A percentile compares a stretch with the other conserved stretches of the same genome.
Evolutionary conservation across 306 rosid genomes (phyloP).

Genomic region (Castanea mollissima): DNA sequence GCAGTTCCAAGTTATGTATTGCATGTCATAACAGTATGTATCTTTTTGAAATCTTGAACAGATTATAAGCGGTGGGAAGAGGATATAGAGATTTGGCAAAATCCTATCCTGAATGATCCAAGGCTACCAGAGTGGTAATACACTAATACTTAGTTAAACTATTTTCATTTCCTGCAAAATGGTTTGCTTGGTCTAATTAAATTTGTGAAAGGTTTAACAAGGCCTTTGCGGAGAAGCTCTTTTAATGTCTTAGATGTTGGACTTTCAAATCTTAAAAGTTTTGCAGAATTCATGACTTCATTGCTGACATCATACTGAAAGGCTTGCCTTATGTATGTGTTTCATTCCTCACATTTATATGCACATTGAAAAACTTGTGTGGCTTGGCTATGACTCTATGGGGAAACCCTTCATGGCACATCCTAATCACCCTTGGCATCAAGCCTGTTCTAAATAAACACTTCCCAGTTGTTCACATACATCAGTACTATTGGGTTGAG

Average conservation of each 20-base stretch:
- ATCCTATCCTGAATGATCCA: constrained; percentile 76
- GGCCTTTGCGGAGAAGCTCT: neutral
- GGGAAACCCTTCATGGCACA: constrained; percentile 44
- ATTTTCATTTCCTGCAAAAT: neutral
- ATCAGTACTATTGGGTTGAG: neutral
- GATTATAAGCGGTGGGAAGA: constrained; percentile 97
- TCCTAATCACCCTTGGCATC: constrained; percentile 34
- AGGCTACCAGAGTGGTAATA: constrained; percentile 88
- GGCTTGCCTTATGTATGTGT: neutral
- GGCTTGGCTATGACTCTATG: constrained; percentile 14
- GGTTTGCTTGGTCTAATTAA: neutral
- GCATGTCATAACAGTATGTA: constrained; percentile 17
- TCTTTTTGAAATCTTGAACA: constrained; percentile 39
- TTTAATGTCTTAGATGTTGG: neutral
- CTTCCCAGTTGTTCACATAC: neutral
- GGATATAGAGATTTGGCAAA: constrained; percentile 93
- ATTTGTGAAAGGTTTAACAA: neutral
- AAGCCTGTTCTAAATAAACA: constrained; percentile 18
- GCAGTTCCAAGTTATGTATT: neutral
- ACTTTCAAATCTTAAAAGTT: neutral
- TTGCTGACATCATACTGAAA: neutral
- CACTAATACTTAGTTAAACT: constrained; percentile 48
- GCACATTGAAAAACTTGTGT: neutral
- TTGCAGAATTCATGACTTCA: neutral
- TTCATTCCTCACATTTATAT: neutral